A percentile compares a stretch with the other conserved stretches of the same genome.
Evolutionary conservation across 441 rosid species (phyloP).

Genomic region (Mallotus japonicus): DNA sequence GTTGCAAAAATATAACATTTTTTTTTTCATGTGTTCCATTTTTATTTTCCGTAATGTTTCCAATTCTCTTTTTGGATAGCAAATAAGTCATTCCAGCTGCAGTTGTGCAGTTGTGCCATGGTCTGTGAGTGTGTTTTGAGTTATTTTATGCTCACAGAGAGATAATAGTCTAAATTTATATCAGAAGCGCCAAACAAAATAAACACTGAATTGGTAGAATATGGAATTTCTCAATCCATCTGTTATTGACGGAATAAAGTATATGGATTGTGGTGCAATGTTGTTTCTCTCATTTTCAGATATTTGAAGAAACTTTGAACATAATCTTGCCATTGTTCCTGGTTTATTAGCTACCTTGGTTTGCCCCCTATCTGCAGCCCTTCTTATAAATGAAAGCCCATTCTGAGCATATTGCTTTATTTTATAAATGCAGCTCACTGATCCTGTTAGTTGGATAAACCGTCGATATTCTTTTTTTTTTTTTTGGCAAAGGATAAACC

Average conservation of each 20-base stretch:
- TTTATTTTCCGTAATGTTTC: neutral
- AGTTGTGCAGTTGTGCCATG: neutral
- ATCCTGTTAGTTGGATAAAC: neutral
- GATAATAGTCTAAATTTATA: neutral
- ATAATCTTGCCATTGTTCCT: conserved; percentile 1
- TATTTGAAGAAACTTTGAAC: conserved; percentile 2
- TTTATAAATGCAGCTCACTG: neutral
- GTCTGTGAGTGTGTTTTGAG: neutral
- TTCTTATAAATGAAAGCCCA: neutral
- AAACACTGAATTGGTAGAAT: neutral
- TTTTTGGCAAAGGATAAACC: no score
- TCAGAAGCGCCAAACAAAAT: neutral
- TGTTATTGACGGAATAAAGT: neutral
- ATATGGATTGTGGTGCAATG: neutral
- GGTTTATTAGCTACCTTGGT: conserved; percentile 8
- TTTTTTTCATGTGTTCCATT: neutral
- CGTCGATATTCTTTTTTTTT: neutral
- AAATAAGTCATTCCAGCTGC: neutral
- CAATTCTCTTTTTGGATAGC: neutral
- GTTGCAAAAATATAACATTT: neutral
- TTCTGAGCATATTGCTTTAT: neutral
- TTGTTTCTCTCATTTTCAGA: neutral
- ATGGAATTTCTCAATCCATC: neutral
- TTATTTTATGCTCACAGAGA: neutral
- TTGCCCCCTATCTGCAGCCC: neutral